Conservation (phyloP, 805 yeast species). For the Teunomyces lycoperdinae region DNA sequence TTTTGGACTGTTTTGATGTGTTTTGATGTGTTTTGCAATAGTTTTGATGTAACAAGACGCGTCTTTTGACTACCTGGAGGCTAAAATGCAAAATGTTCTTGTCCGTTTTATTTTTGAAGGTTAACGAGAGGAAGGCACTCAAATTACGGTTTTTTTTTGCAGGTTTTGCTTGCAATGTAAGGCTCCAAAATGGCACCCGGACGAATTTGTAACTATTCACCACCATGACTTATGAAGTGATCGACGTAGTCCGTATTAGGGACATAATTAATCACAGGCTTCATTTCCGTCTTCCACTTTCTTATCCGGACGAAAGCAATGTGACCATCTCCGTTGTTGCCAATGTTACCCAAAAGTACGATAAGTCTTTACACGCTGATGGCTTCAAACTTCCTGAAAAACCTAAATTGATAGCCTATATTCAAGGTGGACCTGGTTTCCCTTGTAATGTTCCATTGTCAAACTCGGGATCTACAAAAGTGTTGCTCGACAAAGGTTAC, state of each 20-base stretch:
- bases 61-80: not conserved
- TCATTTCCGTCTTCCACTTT: not conserved
- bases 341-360: conserved; percentile 31
- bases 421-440: conserved; percentile 59
- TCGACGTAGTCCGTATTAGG: conserved; percentile 1
- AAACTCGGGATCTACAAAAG: conserved; percentile 35
- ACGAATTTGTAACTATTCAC: not conserved
- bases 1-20: not conserved
- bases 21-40: not conserved
- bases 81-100: not conserved
- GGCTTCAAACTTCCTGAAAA: conserved; percentile 21
- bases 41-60: not conserved
- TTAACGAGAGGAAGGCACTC: not conserved
- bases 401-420: conserved; percentile 37
- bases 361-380: conserved; percentile 15
- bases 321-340: conserved; percentile 22
- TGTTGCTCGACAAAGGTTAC: conserved; percentile 39
- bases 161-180: not conserved
- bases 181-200: conserved; percentile 1
- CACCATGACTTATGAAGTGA: not conserved
- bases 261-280: conserved; percentile 1
- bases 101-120: not conserved
- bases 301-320: not conserved
- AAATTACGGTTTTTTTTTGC: not conserved
- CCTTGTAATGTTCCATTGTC: conserved; percentile 40